A percentile compares a stretch with the other conserved stretches of the same genome.
Evolutionary conservation across 208 protist genomes (phyloP).

Genomic region (Wallacemonas sp.): DNA sequence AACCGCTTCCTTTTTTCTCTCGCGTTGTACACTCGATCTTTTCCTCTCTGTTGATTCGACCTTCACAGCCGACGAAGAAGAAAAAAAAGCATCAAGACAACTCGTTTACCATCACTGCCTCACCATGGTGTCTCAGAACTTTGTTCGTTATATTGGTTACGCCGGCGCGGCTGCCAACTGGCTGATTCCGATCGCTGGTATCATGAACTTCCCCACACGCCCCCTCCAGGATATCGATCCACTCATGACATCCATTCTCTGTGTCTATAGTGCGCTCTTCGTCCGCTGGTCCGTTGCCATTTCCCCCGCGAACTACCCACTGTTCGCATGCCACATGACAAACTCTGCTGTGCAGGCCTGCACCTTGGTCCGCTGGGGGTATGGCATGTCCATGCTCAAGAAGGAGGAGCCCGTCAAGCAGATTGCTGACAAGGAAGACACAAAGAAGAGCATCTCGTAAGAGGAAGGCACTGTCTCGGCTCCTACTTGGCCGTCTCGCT

Average conservation of each 20-base stretch:
- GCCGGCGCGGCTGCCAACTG: slow-evolving; percentile 85
- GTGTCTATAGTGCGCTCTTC: slow-evolving; percentile 81
- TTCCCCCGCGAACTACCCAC: slow-evolving; percentile 83
- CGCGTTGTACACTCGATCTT: too few species aligned
- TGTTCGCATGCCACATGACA: slow-evolving; percentile 83
- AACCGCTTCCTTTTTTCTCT: background rate
- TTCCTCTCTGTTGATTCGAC: too few species aligned
- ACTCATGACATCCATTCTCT: slow-evolving; percentile 77
- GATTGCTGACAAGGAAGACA: too few species aligned
- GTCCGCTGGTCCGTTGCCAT: slow-evolving; percentile 86
- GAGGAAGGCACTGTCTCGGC: too few species aligned
- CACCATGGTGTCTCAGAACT: slow-evolving; percentile 68
- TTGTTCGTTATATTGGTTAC: slow-evolving; percentile 81
- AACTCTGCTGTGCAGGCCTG: slow-evolving; percentile 75
- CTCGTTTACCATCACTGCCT: background rate
- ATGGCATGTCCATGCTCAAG: slow-evolving; percentile 21
- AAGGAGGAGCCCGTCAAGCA: background rate
- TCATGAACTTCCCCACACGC: slow-evolving; percentile 81
- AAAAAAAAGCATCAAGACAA: too few species aligned
- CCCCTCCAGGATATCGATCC: slow-evolving; percentile 83
- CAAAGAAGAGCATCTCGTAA: slow-evolving; percentile 18
- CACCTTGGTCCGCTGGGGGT: slow-evolving; percentile 52
- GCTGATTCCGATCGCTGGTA: slow-evolving; percentile 88
- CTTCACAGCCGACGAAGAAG: too few species aligned
- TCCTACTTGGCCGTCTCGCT: too few species aligned